These are phyloP conservation scores for Saitozyma sp. DNA, from an alignment of 768 basidiomycete genomes.

Conservation along the genomic window DNA sequence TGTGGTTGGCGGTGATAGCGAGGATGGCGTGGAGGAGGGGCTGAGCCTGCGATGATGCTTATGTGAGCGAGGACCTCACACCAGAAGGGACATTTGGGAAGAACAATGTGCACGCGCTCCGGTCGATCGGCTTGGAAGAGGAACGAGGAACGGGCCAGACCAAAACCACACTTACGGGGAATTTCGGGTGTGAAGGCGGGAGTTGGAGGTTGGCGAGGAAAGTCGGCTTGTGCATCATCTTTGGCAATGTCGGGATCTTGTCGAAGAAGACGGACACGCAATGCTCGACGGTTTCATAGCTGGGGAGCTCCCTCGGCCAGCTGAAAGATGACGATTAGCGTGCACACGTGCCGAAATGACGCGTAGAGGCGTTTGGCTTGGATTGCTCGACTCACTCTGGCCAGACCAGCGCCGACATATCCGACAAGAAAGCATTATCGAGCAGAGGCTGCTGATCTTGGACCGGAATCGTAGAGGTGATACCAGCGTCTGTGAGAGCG, in stretches of 20 bases:
- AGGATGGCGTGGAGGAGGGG: conserved; percentile 40
- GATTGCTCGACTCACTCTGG: conserved; percentile 13
- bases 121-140: neutral
- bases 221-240: conserved; percentile 32
- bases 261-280: conserved; percentile 36
- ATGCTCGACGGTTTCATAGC: conserved; percentile 38
- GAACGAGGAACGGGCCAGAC: neutral
- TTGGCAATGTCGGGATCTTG: conserved; percentile 32
- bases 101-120: neutral
- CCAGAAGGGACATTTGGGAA: neutral
- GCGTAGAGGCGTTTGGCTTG: no score
- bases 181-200: conserved; percentile 35
- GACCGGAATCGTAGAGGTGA: no score
- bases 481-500: no score
- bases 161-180: conserved; percentile 31
- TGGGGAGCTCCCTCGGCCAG: conserved; percentile 39
- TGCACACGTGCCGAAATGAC: no score
- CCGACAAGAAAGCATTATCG: neutral
- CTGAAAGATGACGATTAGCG: no score
- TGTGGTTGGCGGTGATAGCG: conserved; percentile 28
- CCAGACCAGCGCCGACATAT: conserved; percentile 27
- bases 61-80: neutral
- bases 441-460: no score
- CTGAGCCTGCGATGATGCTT: conserved; percentile 1
- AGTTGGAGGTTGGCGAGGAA: conserved; percentile 27